A percentile compares a stretch with the other conserved stretches of the same genome.
Conservation (phyloP, 805 yeast species). For the Pichia phayaonensis region DNA sequence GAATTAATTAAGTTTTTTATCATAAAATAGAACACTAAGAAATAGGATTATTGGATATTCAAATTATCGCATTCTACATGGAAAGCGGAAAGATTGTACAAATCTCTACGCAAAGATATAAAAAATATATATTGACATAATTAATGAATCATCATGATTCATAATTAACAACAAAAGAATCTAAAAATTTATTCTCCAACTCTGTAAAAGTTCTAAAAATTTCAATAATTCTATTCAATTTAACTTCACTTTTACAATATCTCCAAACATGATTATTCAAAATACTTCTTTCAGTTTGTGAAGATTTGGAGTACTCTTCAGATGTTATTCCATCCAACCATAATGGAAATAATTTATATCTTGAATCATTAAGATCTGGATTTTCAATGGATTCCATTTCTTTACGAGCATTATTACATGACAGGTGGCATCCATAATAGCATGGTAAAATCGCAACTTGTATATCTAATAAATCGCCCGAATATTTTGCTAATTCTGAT, state of each 20-base stretch:
- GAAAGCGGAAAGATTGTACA: no score
- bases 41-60: no score
- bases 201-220: constrained; percentile 7
- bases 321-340: constrained; percentile 6
- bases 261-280: not conserved
- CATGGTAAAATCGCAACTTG: constrained; percentile 9
- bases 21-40: no score
- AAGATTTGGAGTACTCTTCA: not conserved
- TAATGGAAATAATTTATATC: not conserved
- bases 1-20: no score
- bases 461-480: constrained; percentile 5
- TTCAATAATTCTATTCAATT: constrained; percentile 2
- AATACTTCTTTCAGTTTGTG: not conserved
- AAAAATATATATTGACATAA: no score
- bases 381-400: not conserved
- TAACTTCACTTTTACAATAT: not conserved
- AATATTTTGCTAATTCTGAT: constrained; percentile 37
- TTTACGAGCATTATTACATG: not conserved
- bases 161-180: constrained; percentile 1
- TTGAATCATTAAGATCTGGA: not conserved
- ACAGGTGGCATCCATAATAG: constrained; percentile 7
- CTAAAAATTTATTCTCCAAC: constrained; percentile 8
- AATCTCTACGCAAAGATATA: no score
- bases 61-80: no score
- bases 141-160: not conserved